Conservation (phyloP, 768 basidiomycete genomes). For the Phylloporus sp. region DNA sequence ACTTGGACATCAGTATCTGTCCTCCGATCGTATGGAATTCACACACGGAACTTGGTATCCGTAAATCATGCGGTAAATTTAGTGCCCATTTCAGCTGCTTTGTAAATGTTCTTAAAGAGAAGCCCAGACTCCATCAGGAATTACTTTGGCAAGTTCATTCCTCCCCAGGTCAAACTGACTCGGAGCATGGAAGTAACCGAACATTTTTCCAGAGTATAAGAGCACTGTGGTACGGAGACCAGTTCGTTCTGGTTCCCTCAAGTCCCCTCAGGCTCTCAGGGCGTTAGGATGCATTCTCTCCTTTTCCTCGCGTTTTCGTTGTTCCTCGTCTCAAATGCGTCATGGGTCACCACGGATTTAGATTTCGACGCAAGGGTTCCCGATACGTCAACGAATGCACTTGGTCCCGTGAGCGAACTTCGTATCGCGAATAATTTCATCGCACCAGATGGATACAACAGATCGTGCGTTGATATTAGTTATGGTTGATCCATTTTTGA, state of each 20-base stretch:
- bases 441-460: not conserved
- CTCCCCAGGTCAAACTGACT: not conserved
- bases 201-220: not conserved
- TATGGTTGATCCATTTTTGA: not conserved
- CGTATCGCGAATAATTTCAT: slow-evolving; percentile 35
- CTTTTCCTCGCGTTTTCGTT: slow-evolving; percentile 1
- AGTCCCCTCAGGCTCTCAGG: too few species aligned
- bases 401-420: slow-evolving; percentile 22
- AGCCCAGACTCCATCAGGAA: too few species aligned
- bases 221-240: too few species aligned
- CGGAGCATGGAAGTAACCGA: not conserved
- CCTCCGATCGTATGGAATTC: too few species aligned
- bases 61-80: too few species aligned
- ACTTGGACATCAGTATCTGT: too few species aligned
- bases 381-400: not conserved
- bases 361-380: not conserved
- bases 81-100: too few species aligned
- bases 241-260: not conserved
- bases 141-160: too few species aligned
- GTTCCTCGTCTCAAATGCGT: not conserved
- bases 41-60: too few species aligned
- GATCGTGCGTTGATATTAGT: slow-evolving; percentile 1
- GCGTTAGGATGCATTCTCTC: slow-evolving; percentile 1
- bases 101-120: too few species aligned
- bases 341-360: not conserved